Base-by-base conservation (phyloP, 2,329 filamentous ascomycete genomes). In the Botrytis hyacinthi region DNA sequence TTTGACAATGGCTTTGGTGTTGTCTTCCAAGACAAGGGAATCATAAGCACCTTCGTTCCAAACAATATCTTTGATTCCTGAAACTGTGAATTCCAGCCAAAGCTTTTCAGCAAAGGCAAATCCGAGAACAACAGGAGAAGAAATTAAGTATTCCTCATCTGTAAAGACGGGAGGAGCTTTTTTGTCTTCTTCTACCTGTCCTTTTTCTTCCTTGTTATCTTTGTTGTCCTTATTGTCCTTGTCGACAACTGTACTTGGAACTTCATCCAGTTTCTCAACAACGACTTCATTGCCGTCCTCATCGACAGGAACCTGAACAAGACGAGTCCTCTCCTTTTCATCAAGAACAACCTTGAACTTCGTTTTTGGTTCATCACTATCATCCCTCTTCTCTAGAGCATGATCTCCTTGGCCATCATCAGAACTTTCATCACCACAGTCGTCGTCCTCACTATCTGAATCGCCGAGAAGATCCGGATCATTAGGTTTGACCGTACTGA, bases 21-120 rank as follows among this genome's bases (percentile, higher is more conserved):
- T 85, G 4, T 85, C 81, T 78, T 89, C 85, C 0, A 97, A 85
- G 0, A 97, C 93, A 44, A 97, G 85, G 0, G 92, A 94, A 67
- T 92, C 89, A 82, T 96, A 97, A 0, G 94, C 94, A 22, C 89
- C 87, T 60, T 92, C 89, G 78, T 97, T 95, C 93, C 93, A 97
- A 51, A 90, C 87, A 75, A 97, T 95, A 6, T 97, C 92, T 62
- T 89, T 88, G 75, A 97, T 87, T 0, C 91, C 90, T 0, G 92
- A 93, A 32, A 98, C 91, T 0, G 90, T 91, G 78, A 97, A 94
- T 81, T 97, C 93, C 0, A 97, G 87, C 95, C 94, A 98, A 16
- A 93, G 85, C 83, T 97, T 97, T 82, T 97, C 93, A 1, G 89
- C 90, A 81, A 97, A 97, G 0, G 93, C 89, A 78, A 97, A 97